Evolutionary conservation across 176 grass and related monocot genomes (phyloP), one percentile per base, ranked within the genome.

Genomic region (Oryza rufipogon): DNA sequence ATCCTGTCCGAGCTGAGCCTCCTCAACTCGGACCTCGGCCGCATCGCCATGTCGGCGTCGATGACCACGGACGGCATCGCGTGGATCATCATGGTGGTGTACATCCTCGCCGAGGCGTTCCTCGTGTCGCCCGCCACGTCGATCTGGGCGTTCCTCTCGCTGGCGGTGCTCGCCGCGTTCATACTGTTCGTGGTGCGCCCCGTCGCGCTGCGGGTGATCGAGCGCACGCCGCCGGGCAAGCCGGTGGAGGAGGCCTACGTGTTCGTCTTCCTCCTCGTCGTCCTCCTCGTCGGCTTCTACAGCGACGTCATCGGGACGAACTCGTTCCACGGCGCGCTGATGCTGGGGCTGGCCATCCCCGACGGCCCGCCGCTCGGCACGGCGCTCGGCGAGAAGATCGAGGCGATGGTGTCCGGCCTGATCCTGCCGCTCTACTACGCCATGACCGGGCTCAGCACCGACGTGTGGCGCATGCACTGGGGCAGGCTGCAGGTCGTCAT

Each of bases 21-120:
- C 54, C 94, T 97, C 82, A 97, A 97, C 82, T 97, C 94, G 14
- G 94, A 97, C 78, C 85, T 97, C 13, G 91, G 94, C 49, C 87
- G 94, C 78, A 97, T 85, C 71, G 91, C 94, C 85, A 80, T 94
- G 89, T 94, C 94, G 12, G 94, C 91, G 61, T 97, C 91, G 6
- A 88, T 94, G 79, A 86, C 87, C 65, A 97, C 86, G 60, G 94
- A 97, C 80, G 79, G 78, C 77, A 83, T 92, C 74, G 94, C 89
- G 17, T 97, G 94, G 91, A 22, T 78, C 73, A 86, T 94, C 85
- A 91, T 97, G 89, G 64, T 89, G 3, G 66, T 76, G 13, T 93
- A 86, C 80, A 75, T 86, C 76, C 78, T 91, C 23, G 74, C 82
- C 1, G 91, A 97, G 71, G 94, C 94, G 8, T 86, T 66, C 83